Evolutionary conservation across 805 yeast genomes (phyloP), one percentile per base, ranked within the genome.

Genomic region (Yamadazyma tumulicola): DNA sequence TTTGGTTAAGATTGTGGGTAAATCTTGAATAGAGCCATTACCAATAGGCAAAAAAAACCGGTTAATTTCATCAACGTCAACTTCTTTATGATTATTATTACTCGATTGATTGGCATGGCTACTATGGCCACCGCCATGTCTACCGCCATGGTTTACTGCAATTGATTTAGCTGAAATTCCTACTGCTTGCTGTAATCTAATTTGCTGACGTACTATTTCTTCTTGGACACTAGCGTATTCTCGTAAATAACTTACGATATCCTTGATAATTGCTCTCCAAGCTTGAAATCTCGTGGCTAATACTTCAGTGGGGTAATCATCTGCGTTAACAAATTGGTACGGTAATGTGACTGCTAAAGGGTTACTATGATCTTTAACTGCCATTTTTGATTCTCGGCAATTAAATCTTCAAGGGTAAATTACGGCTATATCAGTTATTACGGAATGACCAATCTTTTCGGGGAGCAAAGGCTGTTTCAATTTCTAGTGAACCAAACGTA

Each of bases 161-260:
- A 38, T 38, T 8, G 46, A 41, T 14, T 43, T 41, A 19, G 51
- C 45, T 6, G 52, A 43, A 19, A 47, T 52, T 1, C 59, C 59
- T 3, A 85, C 81, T 7, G 95, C 87, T 54, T 86, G 89, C 41
- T 86, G 85, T 29, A 88, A 69, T 32, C 95, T 67, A 32, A 81
- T 48, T 45, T 86, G 93, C 51, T 86, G 95, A 39, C 95, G 76
- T 22, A 85, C 79, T 12, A 86, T 74, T 53, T 89, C 96, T 57
- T 89, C 96, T 54, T 88, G 93, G 37, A 85, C 89, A 10, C 84
- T 74, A 7, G 86, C 87, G 25, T 79, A 80, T 51, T 88, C 96
- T 42, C 74, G 75, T 43, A 91, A 67, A 52, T 91, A 91, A 30
- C 72, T 75, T 14, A 85, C 71, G 37, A 91, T 61, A 22, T 91